Evolutionary conservation across 1,139 yeast species (phyloP).

Genomic region (Hyphopichia fennica): DNA sequence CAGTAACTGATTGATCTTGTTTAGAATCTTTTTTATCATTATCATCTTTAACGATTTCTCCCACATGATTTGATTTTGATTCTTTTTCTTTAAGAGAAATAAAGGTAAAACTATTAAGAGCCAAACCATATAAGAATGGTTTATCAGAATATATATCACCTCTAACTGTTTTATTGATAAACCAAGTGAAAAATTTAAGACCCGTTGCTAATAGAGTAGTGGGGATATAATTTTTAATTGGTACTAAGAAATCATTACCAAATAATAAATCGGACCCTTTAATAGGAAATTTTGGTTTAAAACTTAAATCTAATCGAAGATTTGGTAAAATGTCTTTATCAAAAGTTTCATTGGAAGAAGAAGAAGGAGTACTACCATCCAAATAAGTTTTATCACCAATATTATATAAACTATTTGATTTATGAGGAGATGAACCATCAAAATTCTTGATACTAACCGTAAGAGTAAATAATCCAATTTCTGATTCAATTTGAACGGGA

Average conservation of each 20-base stretch:
- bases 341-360: neutral
- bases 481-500: slow-evolving; percentile 35
- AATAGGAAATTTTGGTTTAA: slow-evolving; percentile 42
- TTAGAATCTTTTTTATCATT: neutral
- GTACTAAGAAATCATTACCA: slow-evolving; percentile 68
- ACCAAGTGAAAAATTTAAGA: slow-evolving; percentile 56
- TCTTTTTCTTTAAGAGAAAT: slow-evolving; percentile 16
- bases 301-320: slow-evolving; percentile 35
- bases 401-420: slow-evolving; percentile 33
- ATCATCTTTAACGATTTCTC: slow-evolving; percentile 1
- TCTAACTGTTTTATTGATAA: slow-evolving; percentile 61
- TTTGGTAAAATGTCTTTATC: slow-evolving; percentile 21
- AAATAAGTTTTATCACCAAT: slow-evolving; percentile 29
- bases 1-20: neutral
- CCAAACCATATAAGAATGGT: slow-evolving; percentile 65
- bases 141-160: slow-evolving; percentile 63
- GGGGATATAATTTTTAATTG: slow-evolving; percentile 63
- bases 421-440: slow-evolving; percentile 45
- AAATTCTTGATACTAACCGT: slow-evolving; percentile 43
- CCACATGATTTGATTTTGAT: neutral
- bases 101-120: slow-evolving; percentile 55
- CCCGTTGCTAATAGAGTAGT: slow-evolving; percentile 43
- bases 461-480: slow-evolving; percentile 40
- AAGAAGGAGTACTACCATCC: slow-evolving; percentile 15
- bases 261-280: slow-evolving; percentile 55